These are phyloP conservation scores for Epichloe glyceriae DNA, from an alignment of 2,329 filamentous ascomycete genomes.

Conservation along the genomic window DNA sequence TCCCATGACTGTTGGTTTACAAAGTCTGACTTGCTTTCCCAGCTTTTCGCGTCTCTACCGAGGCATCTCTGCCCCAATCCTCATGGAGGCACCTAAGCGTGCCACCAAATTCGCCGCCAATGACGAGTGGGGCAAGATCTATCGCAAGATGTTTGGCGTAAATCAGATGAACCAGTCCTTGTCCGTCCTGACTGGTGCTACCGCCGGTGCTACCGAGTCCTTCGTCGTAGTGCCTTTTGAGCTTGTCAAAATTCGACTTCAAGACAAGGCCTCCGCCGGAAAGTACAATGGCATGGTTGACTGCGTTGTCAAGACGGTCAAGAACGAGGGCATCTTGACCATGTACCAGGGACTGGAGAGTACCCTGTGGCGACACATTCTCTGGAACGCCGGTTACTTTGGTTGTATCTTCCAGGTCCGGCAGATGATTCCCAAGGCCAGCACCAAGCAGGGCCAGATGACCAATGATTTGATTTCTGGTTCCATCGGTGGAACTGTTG, in stretches of 20 bases:
- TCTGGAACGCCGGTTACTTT: constrained; percentile 94
- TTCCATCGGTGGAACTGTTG: constrained; percentile 71
- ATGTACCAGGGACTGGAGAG: constrained; percentile 96
- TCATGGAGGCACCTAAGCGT: constrained; percentile 91
- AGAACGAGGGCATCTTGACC: constrained; percentile 69
- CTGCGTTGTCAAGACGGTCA: constrained; percentile 68
- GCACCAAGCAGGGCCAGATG: constrained; percentile 70
- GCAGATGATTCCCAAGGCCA: constrained; percentile 65
- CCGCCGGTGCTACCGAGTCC: constrained; percentile 87
- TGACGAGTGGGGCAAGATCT: constrained; percentile 94
- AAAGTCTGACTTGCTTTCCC: not conserved
- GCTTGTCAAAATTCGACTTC: constrained; percentile 94
- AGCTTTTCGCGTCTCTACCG: constrained; percentile 87
- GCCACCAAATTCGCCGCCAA: constrained; percentile 99
- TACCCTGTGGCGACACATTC: constrained; percentile 84
- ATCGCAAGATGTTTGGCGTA: constrained; percentile 73
- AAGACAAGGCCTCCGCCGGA: constrained; percentile 85
- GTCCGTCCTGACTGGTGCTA: constrained; percentile 85
- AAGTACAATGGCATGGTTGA: constrained; percentile 78
- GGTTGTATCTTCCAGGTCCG: constrained; percentile 97
- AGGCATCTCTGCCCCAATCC: constrained; percentile 86
- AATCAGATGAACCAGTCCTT: constrained; percentile 83
- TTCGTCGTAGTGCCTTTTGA: constrained; percentile 98
- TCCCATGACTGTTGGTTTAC: not conserved
- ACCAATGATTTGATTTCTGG: constrained; percentile 80